Conservation (phyloP, 2,329 filamentous ascomycete genomes). For the Fonsecaea pedrosoi region DNA sequence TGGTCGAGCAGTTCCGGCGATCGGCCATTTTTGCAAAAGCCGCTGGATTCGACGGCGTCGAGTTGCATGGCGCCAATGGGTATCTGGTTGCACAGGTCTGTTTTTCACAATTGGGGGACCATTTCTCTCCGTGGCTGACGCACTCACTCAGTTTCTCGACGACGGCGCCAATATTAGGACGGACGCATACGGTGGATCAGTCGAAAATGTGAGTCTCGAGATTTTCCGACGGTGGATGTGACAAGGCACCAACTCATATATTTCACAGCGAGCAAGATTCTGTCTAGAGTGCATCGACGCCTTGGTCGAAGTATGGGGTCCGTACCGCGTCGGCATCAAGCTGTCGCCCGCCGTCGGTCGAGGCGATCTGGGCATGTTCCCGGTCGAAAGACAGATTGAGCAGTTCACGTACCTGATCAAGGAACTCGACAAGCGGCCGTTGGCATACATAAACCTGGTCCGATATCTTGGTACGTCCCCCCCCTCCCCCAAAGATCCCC, state of each 20-base stretch:
- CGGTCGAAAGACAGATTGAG: conserved; percentile 16
- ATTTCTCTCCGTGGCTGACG: no score
- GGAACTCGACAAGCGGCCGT: conserved; percentile 14
- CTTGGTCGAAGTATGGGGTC: conserved; percentile 53
- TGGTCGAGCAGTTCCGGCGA: conserved; percentile 16
- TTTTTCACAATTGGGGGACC: not conserved
- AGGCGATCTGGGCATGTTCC: conserved; percentile 16
- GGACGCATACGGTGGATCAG: conserved; percentile 57
- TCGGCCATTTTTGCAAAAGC: conserved; percentile 59
- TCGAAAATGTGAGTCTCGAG: conserved; percentile 15
- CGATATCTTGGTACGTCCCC: conserved; percentile 8
- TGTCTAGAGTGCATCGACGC: conserved; percentile 58
- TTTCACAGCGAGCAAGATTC: conserved; percentile 59
- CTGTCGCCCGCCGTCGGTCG: conserved; percentile 46
- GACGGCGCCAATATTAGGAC: conserved; percentile 55
- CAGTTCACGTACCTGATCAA: conserved; percentile 18
- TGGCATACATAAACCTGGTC: conserved; percentile 18
- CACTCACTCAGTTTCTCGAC: conserved; percentile 53
- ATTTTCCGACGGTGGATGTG: not conserved
- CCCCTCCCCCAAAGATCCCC: no score
- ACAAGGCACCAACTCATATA: conserved; percentile 25
- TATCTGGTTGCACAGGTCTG: conserved; percentile 12
- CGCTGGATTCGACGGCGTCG: conserved; percentile 62
- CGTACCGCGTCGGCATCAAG: conserved; percentile 54
- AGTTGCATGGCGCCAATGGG: conserved; percentile 52